Evolutionary conservation across 164 flowering plant species (phyloP), one percentile per base, ranked within the genome.

Genomic region (Echeveria elegans): DNA sequence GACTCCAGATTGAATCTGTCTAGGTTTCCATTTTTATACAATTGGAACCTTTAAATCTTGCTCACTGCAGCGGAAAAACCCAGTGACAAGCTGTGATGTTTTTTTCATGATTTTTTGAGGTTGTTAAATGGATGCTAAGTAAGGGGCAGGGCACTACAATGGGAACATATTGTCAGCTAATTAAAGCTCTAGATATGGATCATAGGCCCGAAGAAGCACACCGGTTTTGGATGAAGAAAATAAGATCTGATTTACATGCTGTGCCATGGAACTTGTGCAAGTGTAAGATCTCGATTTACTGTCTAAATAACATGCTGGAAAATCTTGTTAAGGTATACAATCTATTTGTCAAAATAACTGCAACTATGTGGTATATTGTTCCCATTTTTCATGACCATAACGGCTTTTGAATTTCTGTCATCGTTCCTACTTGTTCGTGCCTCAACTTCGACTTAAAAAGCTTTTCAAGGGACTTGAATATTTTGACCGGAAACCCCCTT

Each of bases 81-180:
- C n/a, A 7, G 37, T 34, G 37, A 34, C 37, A 34, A 3, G 37
- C 37, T 3, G 37, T 34, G 37, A 34, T 64, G 30, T 64, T n/a
- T 19, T 24, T 19, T 8, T 1, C 28, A 11, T 38, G 32, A 38
- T 1, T 45, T 16, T 61, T 63, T 23, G 74, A 94, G 89, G 96
- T 94, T 23, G 85, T 92, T 66, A 95, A 95, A 68, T 95, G 99
- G 99, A 87, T 90, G 88, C 78, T 92, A 59, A 95, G 97, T 80
- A 95, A 90, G 77, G 97, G 99, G 7, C 99, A 89, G 75, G 97
- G 94, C 37, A 79, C 71, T 65, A 92, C 99, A 66, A 82, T 81
- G 86, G 87, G 87, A 32, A 86, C 89, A 24, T 95, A 87, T 76
- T 72, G 72, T 47, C 97, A 89, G 77, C 70, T 95, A 61, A 84